Evolutionary conservation across 768 basidiomycete genomes (phyloP).

Genomic region (Hortiboletus flavorubellus): DNA sequence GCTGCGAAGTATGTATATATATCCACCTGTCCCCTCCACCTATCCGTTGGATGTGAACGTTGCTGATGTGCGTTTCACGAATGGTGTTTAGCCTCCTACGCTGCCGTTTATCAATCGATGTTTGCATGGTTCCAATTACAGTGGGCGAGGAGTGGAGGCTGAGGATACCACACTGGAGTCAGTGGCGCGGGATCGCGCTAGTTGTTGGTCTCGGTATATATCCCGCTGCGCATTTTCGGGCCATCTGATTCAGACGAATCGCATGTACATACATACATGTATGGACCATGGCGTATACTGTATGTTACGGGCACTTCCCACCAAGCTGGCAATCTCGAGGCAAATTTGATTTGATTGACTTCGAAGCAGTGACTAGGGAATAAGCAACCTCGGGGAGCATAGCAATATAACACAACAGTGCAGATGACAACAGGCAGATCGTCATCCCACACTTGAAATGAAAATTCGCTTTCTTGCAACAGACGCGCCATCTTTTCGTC

Average conservation of each 20-base stretch:
- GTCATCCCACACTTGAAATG: conserved; percentile 24
- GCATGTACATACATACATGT: no score
- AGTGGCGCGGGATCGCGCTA: background rate
- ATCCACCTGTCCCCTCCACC: no score
- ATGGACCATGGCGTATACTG: background rate
- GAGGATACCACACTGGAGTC: background rate
- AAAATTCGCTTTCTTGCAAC: conserved; percentile 84
- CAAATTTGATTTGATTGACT: no score
- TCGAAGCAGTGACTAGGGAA: no score
- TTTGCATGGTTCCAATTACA: conserved; percentile 11
- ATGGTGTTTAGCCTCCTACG: no score
- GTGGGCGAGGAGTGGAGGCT: background rate
- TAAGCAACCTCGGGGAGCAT: no score
- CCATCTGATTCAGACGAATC: background rate
- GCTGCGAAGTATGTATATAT: conserved; percentile 8
- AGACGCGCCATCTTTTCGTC: conserved; percentile 95
- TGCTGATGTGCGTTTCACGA: no score
- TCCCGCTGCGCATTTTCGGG: no score
- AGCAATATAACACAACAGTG: no score
- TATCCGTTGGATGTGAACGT: no score
- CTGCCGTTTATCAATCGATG: background rate
- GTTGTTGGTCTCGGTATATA: background rate
- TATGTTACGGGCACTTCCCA: no score
- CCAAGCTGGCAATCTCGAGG: no score
- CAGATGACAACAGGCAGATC: background rate